Evolutionary conservation across 2,329 filamentous ascomycete species (phyloP).

Genomic region (Ophiocordyceps polyrhachis-furcata): DNA sequence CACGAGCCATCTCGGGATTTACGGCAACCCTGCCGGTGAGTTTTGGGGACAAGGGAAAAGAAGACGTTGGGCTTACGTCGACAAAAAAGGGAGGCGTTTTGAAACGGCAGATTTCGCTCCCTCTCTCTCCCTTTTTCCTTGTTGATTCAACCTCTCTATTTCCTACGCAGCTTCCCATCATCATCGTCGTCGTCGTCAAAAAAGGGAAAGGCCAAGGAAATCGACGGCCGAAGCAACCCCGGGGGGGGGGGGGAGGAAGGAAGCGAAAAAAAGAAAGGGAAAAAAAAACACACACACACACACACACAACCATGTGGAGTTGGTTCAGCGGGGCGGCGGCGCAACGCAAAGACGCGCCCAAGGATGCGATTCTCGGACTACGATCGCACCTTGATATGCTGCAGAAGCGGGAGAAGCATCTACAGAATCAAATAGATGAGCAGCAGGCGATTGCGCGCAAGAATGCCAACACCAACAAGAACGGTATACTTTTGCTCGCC

Average conservation of each 20-base stretch:
- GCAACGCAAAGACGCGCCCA: conserved; percentile 80
- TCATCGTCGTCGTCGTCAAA: no score
- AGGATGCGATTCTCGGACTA: conserved; percentile 85
- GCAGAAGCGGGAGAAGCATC: conserved; percentile 83
- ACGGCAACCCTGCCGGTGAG: no score
- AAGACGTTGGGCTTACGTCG: no score
- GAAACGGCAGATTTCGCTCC: no score
- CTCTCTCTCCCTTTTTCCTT: no score
- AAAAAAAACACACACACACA: conserved; percentile 1
- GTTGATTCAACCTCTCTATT: no score
- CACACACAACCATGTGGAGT: conserved; percentile 65
- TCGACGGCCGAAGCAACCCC: conserved; percentile 1
- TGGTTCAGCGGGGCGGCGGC: conserved; percentile 79
- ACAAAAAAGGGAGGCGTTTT: no score
- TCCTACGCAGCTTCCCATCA: no score
- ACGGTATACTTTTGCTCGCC: conserved; percentile 40
- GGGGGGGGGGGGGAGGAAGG: conserved; percentile 5
- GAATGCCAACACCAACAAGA: conserved; percentile 74
- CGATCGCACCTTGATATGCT: conserved; percentile 90
- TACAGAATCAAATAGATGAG: conserved; percentile 83
- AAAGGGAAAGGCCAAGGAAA: no score
- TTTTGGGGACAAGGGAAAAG: no score
- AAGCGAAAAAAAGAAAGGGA: no score
- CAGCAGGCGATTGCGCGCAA: conserved; percentile 80
- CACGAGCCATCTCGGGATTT: no score